These are phyloP conservation scores for Ichthyophthirius multifiliis DNA, from an alignment of 169 alveolate genomes.

Conservation along the genomic window DNA sequence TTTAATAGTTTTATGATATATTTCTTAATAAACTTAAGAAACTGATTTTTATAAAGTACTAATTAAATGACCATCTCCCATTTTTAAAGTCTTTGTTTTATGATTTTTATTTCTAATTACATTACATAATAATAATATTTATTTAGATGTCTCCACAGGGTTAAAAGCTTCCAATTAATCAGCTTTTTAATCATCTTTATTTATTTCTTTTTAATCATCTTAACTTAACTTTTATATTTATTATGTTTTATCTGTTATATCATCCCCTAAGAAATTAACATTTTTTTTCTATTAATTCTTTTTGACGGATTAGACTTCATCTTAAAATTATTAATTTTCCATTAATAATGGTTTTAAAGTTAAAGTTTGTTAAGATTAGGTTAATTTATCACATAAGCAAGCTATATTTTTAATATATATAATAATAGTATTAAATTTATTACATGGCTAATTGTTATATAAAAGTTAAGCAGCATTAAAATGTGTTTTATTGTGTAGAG, in stretches of 20 bases:
- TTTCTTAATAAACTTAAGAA: slow-evolving; percentile 24
- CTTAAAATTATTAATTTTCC: too few species aligned
- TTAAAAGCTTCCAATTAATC: slow-evolving; percentile 40
- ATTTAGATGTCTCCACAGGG: slow-evolving; percentile 44
- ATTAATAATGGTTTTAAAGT: too few species aligned
- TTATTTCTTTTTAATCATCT: too few species aligned
- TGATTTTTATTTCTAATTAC: slow-evolving; percentile 30
- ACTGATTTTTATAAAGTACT: slow-evolving; percentile 27
- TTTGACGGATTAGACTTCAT: too few species aligned
- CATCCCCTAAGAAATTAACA: too few species aligned
- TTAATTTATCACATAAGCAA: too few species aligned
- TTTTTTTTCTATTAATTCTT: too few species aligned
- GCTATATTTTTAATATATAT: too few species aligned
- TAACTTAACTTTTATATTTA: too few species aligned
- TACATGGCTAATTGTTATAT: slow-evolving; percentile 36
- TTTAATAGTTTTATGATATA: slow-evolving; percentile 21
- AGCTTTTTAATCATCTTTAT: not conserved
- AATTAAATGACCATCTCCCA: slow-evolving; percentile 40
- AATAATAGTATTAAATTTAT: not conserved
- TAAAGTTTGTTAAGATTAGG: too few species aligned
- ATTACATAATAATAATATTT: slow-evolving; percentile 16
- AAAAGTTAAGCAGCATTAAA: slow-evolving; percentile 35
- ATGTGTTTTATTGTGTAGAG: slow-evolving; percentile 42
- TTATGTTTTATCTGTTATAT: too few species aligned
- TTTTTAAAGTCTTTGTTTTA: not conserved